Conservation (phyloP, 192 early-diverging fungal species). For the Backusella sp. region DNA sequence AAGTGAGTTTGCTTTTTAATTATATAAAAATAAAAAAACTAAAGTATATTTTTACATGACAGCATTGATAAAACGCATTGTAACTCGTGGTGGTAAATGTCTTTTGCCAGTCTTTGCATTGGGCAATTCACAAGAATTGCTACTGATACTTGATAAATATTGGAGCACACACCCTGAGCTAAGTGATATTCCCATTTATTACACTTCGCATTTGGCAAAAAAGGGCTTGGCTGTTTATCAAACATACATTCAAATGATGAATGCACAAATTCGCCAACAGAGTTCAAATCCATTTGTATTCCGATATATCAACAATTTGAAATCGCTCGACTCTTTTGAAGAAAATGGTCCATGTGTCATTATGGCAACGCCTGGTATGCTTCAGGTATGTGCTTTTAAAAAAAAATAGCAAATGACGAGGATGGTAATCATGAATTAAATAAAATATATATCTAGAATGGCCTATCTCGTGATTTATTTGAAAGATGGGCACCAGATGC, state of each 20-base stretch:
- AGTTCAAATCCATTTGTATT: constrained; percentile 94
- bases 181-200: constrained; percentile 92
- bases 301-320: constrained; percentile 89
- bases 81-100: constrained; percentile 85
- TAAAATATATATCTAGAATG: constrained; percentile 50
- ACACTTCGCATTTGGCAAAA: constrained; percentile 90
- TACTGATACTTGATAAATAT: constrained; percentile 96
- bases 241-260: constrained; percentile 99
- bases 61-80: constrained; percentile 74
- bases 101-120: constrained; percentile 95
- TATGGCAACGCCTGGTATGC: constrained; percentile 97
- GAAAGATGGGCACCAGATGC: constrained; percentile 94
- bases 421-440: no score
- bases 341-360: constrained; percentile 97
- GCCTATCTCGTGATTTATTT: constrained; percentile 91
- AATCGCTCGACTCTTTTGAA: constrained; percentile 82
- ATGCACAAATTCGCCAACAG: constrained; percentile 86
- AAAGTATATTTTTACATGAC: constrained; percentile 4
- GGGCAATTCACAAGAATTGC: constrained; percentile 93
- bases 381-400: constrained; percentile 59
- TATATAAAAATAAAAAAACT: background rate
- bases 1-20: constrained; percentile 30
- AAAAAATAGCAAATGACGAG: background rate
- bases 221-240: constrained; percentile 97
- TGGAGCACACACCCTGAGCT: constrained; percentile 88